Percentiles rank a stretch among this genome's conserved stretches.
phyloP scores from a whole-genome alignment of 2,329 filamentous ascomycete species.

The Microsporum audouinii region DNA sequence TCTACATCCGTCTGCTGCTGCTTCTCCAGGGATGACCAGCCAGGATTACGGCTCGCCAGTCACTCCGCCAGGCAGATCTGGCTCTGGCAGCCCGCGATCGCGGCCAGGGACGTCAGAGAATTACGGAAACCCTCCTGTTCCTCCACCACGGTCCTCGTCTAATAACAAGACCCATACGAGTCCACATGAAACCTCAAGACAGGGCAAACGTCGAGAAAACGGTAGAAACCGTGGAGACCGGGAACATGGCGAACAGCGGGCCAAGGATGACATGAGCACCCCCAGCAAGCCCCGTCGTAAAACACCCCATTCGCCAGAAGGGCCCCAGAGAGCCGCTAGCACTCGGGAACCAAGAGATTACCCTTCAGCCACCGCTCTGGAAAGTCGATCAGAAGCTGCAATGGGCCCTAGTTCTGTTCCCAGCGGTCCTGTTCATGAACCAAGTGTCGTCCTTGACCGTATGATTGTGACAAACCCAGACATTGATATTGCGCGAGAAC shows the following conservation, averaged over 20 bases:
- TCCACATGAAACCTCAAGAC: slow-evolving; percentile 29
- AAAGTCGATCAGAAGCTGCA: slow-evolving; percentile 28
- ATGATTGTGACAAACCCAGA: slow-evolving; percentile 66
- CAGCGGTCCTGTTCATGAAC: slow-evolving; percentile 56
- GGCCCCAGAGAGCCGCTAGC: slow-evolving; percentile 32
- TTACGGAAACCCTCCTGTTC: slow-evolving; percentile 53
- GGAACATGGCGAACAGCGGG: slow-evolving; percentile 33
- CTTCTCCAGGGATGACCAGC: slow-evolving; percentile 34
- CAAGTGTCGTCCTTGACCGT: slow-evolving; percentile 66
- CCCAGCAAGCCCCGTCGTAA: slow-evolving; percentile 36
- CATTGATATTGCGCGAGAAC: slow-evolving; percentile 60
- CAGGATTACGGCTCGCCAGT: slow-evolving; percentile 23
- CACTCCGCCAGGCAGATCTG: slow-evolving; percentile 16
- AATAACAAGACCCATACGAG: slow-evolving; percentile 44
- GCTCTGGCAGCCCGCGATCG: slow-evolving; percentile 12
- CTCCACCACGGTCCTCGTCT: slow-evolving; percentile 73
- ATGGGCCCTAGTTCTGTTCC: slow-evolving; percentile 47
- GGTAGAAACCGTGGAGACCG: slow-evolving; percentile 20
- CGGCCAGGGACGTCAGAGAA: slow-evolving; percentile 34
- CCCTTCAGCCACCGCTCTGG: slow-evolving; percentile 24
- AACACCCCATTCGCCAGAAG: slow-evolving; percentile 37
- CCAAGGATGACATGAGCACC: slow-evolving; percentile 30
- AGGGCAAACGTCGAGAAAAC: slow-evolving; percentile 32
- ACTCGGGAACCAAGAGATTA: slow-evolving; percentile 32
- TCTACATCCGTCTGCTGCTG: slow-evolving; percentile 24